Percentiles rank a stretch among this genome's conserved stretches.
phyloP scores from a whole-genome alignment of 345 rosid genomes.

The Acer yangbiense region DNA sequence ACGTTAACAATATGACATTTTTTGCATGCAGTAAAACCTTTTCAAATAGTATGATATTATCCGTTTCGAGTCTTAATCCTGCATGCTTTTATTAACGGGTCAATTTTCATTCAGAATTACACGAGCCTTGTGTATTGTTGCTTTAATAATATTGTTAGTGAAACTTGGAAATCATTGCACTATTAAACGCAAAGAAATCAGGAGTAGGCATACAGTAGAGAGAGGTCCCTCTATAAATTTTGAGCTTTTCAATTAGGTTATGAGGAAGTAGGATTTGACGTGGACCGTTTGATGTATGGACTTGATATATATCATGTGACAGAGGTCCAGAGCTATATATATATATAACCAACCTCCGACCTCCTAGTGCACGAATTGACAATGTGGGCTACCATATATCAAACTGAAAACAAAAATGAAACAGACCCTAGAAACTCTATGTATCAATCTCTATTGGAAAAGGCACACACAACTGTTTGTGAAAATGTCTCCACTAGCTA shows the following conservation, averaged over 20 bases:
- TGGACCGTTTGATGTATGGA: constrained; percentile 8
- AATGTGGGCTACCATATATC: constrained; percentile 20
- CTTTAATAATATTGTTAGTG: neutral
- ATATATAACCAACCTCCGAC: too few species aligned
- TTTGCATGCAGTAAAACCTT: too few species aligned
- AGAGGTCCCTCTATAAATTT: constrained; percentile 5
- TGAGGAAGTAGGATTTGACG: neutral
- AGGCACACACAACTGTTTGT: neutral
- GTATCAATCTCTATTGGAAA: neutral
- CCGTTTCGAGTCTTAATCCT: neutral
- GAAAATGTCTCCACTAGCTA: neutral
- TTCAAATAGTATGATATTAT: neutral
- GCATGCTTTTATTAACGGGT: neutral
- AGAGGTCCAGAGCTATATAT: neutral
- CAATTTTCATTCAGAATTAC: neutral
- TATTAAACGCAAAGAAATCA: neutral
- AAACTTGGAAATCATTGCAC: neutral
- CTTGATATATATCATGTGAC: constrained; percentile 7
- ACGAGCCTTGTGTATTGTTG: neutral
- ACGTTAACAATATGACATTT: too few species aligned
- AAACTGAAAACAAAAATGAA: constrained; percentile 2
- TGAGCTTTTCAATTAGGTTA: neutral
- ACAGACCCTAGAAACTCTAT: neutral
- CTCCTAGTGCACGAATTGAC: constrained; percentile 15
- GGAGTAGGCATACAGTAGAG: neutral